Conservation (phyloP, 1,284 basidiomycete species). For the Blastosporella zonata region DNA sequence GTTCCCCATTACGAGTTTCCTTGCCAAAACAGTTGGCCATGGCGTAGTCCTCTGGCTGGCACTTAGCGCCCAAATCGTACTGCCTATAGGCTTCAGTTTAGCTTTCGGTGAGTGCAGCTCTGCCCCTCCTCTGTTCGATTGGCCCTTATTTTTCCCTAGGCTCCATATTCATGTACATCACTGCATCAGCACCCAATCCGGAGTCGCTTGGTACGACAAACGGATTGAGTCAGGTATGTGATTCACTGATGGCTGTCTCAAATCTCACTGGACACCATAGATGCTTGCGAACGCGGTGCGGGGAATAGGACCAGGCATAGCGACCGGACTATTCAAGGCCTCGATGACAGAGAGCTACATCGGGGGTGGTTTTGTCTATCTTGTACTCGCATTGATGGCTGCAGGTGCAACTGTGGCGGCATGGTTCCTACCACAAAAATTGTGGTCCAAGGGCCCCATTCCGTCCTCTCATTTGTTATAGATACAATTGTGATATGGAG, state of each 20-base stretch:
- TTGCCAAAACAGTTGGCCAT: slow-evolving; percentile 13
- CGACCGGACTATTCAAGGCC: slow-evolving; percentile 4
- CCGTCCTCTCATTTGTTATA: no score
- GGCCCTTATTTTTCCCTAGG: slow-evolving; percentile 18
- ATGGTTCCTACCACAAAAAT: slow-evolving; percentile 8
- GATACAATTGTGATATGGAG: no score
- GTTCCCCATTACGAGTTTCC: slow-evolving; percentile 24
- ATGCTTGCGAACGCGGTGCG: slow-evolving; percentile 12
- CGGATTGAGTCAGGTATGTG: slow-evolving; percentile 40
- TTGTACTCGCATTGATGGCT: slow-evolving; percentile 2
- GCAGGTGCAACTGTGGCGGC: slow-evolving; percentile 1
- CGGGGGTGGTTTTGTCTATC: slow-evolving; percentile 7
- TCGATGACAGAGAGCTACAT: slow-evolving; percentile 5
- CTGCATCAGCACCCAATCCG: slow-evolving; percentile 22
- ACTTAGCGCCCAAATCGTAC: slow-evolving; percentile 18
- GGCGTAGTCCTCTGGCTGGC: slow-evolving; percentile 17
- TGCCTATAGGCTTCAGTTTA: slow-evolving; percentile 20
- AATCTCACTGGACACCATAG: neutral
- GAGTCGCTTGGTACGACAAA: slow-evolving; percentile 41
- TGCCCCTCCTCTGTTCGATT: no score
- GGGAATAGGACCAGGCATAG: slow-evolving; percentile 6
- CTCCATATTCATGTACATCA: slow-evolving; percentile 31
- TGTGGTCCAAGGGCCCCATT: neutral
- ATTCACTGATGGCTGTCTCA: neutral
- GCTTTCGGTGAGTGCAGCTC: slow-evolving; percentile 19